Percentiles rank a stretch among this genome's conserved stretches.
These are phyloP conservation scores for Claviceps maximensis DNA, from an alignment of 2,329 filamentous ascomycete species.

Conservation along the genomic window DNA sequence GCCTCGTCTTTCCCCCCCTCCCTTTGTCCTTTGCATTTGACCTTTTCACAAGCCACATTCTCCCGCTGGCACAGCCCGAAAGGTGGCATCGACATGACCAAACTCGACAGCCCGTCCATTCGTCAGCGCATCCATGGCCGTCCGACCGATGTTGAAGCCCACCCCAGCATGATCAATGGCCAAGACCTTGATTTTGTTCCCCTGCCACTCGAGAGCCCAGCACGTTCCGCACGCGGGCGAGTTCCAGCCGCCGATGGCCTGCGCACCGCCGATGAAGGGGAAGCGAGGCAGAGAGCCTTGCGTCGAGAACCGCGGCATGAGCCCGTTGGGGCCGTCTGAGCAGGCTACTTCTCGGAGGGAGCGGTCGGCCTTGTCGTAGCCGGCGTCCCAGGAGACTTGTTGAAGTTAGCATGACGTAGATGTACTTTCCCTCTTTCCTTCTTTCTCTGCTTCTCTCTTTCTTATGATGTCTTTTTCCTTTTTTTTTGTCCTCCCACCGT, in stretches of 20 bases:
- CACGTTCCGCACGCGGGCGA: constrained; percentile 44
- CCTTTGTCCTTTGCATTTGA: too few relatives aligned
- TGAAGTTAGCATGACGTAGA: background rate
- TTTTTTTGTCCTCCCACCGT: too few relatives aligned
- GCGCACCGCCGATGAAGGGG: constrained; percentile 42
- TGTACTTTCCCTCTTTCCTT: background rate
- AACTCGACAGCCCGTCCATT: constrained; percentile 29
- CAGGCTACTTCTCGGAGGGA: constrained; percentile 47
- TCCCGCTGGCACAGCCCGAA: constrained; percentile 27
- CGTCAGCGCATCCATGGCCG: constrained; percentile 43
- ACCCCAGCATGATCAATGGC: constrained; percentile 37
- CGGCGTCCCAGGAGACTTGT: constrained; percentile 55
- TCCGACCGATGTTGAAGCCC: constrained; percentile 43
- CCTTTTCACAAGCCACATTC: constrained; percentile 31
- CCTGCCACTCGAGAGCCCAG: constrained; percentile 40
- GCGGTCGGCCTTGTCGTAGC: constrained; percentile 50
- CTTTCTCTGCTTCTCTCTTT: too few relatives aligned
- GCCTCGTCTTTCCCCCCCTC: too few relatives aligned
- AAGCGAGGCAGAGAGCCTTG: constrained; percentile 38
- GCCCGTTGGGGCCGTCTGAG: constrained; percentile 54
- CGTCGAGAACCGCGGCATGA: constrained; percentile 48
- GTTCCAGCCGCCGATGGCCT: constrained; percentile 42
- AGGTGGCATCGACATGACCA: constrained; percentile 21
- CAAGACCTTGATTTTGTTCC: constrained; percentile 37
- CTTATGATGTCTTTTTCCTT: background rate